phyloP scores from a whole-genome alignment of 805 yeast species.

The Cyberlindnera mississippiensis region DNA sequence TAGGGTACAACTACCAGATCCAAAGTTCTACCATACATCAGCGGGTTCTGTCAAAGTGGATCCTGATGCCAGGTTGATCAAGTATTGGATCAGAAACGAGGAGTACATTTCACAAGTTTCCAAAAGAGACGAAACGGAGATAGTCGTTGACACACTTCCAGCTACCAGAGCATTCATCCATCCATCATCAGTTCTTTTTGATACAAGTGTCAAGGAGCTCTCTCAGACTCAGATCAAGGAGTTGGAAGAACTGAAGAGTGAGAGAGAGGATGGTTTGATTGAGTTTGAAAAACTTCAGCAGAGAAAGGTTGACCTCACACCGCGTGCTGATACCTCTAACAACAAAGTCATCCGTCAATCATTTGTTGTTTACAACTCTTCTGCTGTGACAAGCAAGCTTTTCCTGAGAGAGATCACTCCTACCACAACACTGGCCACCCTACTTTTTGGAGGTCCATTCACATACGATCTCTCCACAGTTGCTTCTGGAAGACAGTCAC shows the following conservation, averaged over 20 bases:
- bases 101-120: constrained; percentile 33
- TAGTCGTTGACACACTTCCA: constrained; percentile 37
- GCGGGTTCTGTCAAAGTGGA: constrained; percentile 85
- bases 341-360: constrained; percentile 41
- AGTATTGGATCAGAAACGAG: constrained; percentile 70
- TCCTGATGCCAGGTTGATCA: constrained; percentile 70
- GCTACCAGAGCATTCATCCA: constrained; percentile 76
- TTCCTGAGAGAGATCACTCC: constrained; percentile 80
- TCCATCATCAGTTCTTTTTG: constrained; percentile 78
- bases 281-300: constrained; percentile 31
- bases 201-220: constrained; percentile 33
- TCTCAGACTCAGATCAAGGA: constrained; percentile 27
- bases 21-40: constrained; percentile 63
- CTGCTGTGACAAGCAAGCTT: constrained; percentile 61
- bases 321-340: constrained; percentile 25
- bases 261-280: constrained; percentile 39
- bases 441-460: constrained; percentile 79
- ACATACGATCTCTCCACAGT: constrained; percentile 48
- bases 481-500: constrained; percentile 49
- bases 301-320: constrained; percentile 37
- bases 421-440: constrained; percentile 60
- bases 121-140: constrained; percentile 12
- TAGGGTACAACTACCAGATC: constrained; percentile 75
- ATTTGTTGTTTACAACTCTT: constrained; percentile 59
- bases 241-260: constrained; percentile 24